phyloP scores from a whole-genome alignment of 1,139 yeast genomes.

The Hemisphaericaspora xylofermentans region DNA sequence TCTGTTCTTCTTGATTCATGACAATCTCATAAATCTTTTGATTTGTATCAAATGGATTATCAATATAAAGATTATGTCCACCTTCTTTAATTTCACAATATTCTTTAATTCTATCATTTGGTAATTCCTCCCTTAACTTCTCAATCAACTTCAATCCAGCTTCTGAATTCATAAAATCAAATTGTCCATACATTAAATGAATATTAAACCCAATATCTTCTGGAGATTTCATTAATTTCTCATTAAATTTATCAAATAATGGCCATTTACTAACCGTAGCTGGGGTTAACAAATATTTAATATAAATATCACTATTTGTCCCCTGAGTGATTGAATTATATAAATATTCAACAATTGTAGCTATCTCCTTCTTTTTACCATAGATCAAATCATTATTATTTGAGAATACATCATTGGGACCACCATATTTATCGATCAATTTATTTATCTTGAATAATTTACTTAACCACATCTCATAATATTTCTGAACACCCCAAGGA shows the following conservation, averaged over 20 bases:
- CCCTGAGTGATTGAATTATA: slow-evolving; percentile 60
- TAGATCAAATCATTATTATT: slow-evolving; percentile 33
- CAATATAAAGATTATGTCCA: slow-evolving; percentile 48
- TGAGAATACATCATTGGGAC: slow-evolving; percentile 25
- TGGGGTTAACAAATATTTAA: slow-evolving; percentile 65
- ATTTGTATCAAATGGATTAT: slow-evolving; percentile 58
- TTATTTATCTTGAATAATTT: slow-evolving; percentile 47
- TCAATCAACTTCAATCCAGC: slow-evolving; percentile 60
- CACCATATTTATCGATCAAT: slow-evolving; percentile 35
- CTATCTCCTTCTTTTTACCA: slow-evolving; percentile 45
- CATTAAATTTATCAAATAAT: slow-evolving; percentile 58
- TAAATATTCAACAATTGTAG: slow-evolving; percentile 52
- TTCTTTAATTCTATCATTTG: slow-evolving; percentile 9
- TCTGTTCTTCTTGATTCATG: slow-evolving; percentile 4
- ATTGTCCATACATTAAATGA: slow-evolving; percentile 72
- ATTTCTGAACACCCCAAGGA: slow-evolving; percentile 49
- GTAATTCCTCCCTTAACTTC: slow-evolving; percentile 22
- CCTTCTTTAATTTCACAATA: slow-evolving; percentile 38
- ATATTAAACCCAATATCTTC: slow-evolving; percentile 37
- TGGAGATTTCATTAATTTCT: slow-evolving; percentile 20
- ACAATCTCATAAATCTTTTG: slow-evolving; percentile 22
- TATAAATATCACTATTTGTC: slow-evolving; percentile 65
- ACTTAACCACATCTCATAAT: slow-evolving; percentile 47
- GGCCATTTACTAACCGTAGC: slow-evolving; percentile 80
- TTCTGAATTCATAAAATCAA: slow-evolving; percentile 81